These are phyloP conservation scores for Podaxis sp. DNA, from an alignment of 768 basidiomycete genomes.

Conservation along the genomic window DNA sequence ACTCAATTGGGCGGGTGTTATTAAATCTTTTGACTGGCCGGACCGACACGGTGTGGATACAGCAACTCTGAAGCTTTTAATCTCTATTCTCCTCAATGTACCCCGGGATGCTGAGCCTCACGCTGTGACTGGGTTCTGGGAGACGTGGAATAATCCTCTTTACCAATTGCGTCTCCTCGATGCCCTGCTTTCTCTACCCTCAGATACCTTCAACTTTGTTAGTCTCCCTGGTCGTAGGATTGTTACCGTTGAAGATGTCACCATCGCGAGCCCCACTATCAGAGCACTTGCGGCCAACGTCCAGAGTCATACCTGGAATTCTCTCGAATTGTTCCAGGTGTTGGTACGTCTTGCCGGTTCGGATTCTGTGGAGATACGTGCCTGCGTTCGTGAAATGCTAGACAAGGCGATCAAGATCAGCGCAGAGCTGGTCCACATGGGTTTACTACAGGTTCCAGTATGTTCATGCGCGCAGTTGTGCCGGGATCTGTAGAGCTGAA, in stretches of 20 bases:
- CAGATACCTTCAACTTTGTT: slow-evolving; percentile 91
- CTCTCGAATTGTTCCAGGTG: slow-evolving; percentile 83
- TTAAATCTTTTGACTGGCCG: slow-evolving; percentile 82
- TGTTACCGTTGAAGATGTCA: slow-evolving; percentile 86
- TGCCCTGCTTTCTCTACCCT: slow-evolving; percentile 81
- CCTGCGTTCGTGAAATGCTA: slow-evolving; percentile 83
- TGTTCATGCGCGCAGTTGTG: slow-evolving; percentile 25
- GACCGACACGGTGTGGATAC: slow-evolving; percentile 86
- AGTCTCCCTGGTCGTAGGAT: slow-evolving; percentile 78
- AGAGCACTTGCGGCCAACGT: slow-evolving; percentile 87
- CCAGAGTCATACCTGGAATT: slow-evolving; percentile 94
- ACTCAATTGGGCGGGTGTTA: slow-evolving; percentile 77
- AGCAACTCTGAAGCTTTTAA: slow-evolving; percentile 82
- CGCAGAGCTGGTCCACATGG: slow-evolving; percentile 92
- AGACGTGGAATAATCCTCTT: slow-evolving; percentile 76
- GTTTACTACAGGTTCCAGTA: slow-evolving; percentile 85
- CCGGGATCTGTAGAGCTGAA: neutral
- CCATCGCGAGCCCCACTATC: slow-evolving; percentile 84
- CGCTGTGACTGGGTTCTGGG: slow-evolving; percentile 84
- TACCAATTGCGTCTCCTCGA: slow-evolving; percentile 87
- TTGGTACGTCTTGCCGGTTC: slow-evolving; percentile 76
- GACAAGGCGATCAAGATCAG: slow-evolving; percentile 93
- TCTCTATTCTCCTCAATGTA: slow-evolving; percentile 80
- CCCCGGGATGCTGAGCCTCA: slow-evolving; percentile 74
- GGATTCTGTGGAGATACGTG: slow-evolving; percentile 65